Evolutionary conservation across 2,329 filamentous ascomycete genomes (phyloP), one percentile per base, ranked within the genome.

Genomic region (Stromatinia cepivora): DNA sequence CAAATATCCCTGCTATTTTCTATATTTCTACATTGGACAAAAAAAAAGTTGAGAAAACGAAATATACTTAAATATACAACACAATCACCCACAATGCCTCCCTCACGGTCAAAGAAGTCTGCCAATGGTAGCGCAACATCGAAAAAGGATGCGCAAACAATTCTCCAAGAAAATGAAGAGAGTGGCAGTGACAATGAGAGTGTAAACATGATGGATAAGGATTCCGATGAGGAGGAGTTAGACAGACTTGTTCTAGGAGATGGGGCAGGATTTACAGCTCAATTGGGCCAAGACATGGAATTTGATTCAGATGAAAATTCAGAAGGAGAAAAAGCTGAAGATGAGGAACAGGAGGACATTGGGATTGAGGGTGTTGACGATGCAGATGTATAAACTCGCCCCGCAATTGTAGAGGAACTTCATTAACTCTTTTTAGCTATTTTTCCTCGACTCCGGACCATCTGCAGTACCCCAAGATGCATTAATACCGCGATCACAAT

Each of bases 171-270:
- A 48, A 68, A 64, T 45, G 69, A 72, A 25, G 68, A 71, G 31
- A 72, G 66, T 56, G 73, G 69, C 5, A 75, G 73, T 68, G 75
- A 76, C 15, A 73, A 75, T 71, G 76, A 78, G 36, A 74, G 74
- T 56, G 73, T 78, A 1, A 77, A 78, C 4, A 74, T 79, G 17
- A 76, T 82, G 67, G 89, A 91, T 64, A 95, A 94, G 78, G 93
- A 97, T 78, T 89, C 88, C 20, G 89, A 91, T 66, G 94, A 97
- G 79, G 88, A 91, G 77, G 92, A 94, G 78, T 87, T 97, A 42
- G 94, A 97, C 82, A 88, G 89, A 73, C 83, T 97, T 72, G 91
- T 99, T 4, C 92, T 99, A 72, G 95, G 95, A 68, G 92, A 97
- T 80, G 88, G 90, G 59, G 86, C 87, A n/a, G 92, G 90, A 46